Evolutionary conservation across 768 basidiomycete genomes (phyloP).

Genomic region (Tricholoma matsutake): DNA sequence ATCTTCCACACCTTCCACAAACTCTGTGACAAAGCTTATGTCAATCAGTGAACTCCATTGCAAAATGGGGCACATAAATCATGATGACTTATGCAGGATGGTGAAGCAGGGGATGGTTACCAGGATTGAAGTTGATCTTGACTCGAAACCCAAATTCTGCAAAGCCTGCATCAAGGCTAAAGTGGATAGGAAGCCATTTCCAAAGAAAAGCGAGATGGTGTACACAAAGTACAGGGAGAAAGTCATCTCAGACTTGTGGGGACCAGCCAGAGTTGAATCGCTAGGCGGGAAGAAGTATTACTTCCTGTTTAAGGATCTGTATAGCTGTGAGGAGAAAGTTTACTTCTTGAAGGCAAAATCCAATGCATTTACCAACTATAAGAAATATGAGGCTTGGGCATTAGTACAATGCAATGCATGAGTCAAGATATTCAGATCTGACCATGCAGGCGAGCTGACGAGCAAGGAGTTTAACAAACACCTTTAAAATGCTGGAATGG

Average conservation of each 20-base stretch:
- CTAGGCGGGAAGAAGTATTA: too few relatives aligned
- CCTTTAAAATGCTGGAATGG: too few relatives aligned
- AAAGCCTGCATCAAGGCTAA: constrained; percentile 23
- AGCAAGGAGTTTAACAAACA: too few relatives aligned
- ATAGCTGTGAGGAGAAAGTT: too few relatives aligned
- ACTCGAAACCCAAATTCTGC: constrained; percentile 21
- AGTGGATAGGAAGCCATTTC: background rate
- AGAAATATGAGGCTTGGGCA: too few relatives aligned
- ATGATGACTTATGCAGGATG: constrained; percentile 22
- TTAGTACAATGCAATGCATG: background rate
- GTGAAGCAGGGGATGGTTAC: constrained; percentile 24
- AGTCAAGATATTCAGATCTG: background rate
- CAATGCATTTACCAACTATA: too few relatives aligned
- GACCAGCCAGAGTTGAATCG: too few relatives aligned
- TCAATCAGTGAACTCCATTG: constrained; percentile 30
- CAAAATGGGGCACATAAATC: background rate
- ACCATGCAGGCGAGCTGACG: too few relatives aligned
- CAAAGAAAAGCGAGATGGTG: too few relatives aligned
- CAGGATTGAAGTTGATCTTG: constrained; percentile 27
- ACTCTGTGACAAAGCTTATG: constrained; percentile 10
- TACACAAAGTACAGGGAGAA: background rate
- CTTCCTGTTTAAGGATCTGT: too few relatives aligned
- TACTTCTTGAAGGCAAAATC: too few relatives aligned
- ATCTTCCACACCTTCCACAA: constrained; percentile 9
- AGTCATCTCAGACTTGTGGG: background rate